Conservation (phyloP, 768 basidiomycete species). For the Tricholoma matsutake region DNA sequence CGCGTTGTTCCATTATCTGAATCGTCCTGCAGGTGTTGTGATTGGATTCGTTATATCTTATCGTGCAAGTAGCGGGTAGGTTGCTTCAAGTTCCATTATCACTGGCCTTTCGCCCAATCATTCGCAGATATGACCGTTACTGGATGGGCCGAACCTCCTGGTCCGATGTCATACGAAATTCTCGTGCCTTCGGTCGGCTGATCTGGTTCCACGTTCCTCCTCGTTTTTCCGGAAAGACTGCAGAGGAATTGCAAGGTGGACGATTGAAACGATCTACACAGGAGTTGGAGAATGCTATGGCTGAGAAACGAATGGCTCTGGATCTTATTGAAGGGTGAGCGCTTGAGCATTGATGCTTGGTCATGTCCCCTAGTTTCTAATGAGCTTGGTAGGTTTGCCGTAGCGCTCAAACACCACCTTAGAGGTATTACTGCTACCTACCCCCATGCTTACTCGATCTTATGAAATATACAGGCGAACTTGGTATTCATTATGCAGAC, state of each 20-base stretch:
- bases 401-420: constrained; percentile 61
- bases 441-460: background rate
- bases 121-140: constrained; percentile 56
- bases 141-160: constrained; percentile 55
- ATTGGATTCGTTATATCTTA: constrained; percentile 68
- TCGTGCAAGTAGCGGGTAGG: constrained; percentile 57
- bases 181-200: constrained; percentile 48
- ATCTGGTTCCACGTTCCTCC: constrained; percentile 64
- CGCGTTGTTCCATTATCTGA: background rate
- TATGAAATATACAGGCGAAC: constrained; percentile 38
- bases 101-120: background rate
- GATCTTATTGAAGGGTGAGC: constrained; percentile 56
- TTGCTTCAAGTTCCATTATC: background rate
- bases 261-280: constrained; percentile 29
- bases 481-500: constrained; percentile 61
- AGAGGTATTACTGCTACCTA: constrained; percentile 34
- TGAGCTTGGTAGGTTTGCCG: constrained; percentile 39
- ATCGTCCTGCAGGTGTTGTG: constrained; percentile 36
- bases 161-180: constrained; percentile 53
- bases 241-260: constrained; percentile 33
- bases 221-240: constrained; percentile 38
- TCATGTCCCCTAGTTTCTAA: background rate
- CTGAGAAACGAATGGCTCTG: constrained; percentile 58
- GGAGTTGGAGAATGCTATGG: constrained; percentile 51
- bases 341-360: constrained; percentile 21